phyloP scores from a whole-genome alignment of 345 rosid species.

The Jatropha curcas region DNA sequence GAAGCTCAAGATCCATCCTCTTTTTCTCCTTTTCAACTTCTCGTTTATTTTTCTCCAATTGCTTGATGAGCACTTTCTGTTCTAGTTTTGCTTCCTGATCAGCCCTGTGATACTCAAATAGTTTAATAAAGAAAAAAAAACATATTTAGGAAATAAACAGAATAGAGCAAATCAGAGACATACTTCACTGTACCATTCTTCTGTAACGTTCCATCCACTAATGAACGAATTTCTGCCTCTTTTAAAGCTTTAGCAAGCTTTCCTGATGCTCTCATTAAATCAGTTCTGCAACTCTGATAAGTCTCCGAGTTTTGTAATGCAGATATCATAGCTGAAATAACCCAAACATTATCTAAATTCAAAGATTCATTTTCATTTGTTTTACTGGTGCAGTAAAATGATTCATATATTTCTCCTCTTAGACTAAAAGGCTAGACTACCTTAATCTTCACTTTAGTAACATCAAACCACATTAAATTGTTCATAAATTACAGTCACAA shows the following conservation, averaged over 20 bases:
- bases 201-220: constrained; percentile 50
- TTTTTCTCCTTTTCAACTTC: constrained; percentile 80
- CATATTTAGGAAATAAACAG: neutral
- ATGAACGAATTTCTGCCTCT: constrained; percentile 60
- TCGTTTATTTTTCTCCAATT: constrained; percentile 65
- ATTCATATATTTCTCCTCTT: neutral
- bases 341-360: too few species aligned
- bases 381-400: neutral
- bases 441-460: neutral
- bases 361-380: too few species aligned
- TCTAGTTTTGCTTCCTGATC: constrained; percentile 60
- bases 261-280: constrained; percentile 47
- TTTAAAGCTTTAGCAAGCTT: constrained; percentile 60
- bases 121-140: neutral
- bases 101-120: constrained; percentile 39
- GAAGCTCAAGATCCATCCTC: constrained; percentile 60
- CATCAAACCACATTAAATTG: neutral
- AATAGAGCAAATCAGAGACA: constrained; percentile 24
- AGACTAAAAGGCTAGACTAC: neutral
- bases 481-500: too few species aligned
- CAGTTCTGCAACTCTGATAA: constrained; percentile 34
- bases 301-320: constrained; percentile 45
- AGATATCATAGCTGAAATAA: constrained; percentile 61
- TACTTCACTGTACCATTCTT: constrained; percentile 62
- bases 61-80: constrained; percentile 59